These are phyloP conservation scores for Copromyces sp. DNA, from an alignment of 495 filamentous ascomycete genomes.

Conservation along the genomic window DNA sequence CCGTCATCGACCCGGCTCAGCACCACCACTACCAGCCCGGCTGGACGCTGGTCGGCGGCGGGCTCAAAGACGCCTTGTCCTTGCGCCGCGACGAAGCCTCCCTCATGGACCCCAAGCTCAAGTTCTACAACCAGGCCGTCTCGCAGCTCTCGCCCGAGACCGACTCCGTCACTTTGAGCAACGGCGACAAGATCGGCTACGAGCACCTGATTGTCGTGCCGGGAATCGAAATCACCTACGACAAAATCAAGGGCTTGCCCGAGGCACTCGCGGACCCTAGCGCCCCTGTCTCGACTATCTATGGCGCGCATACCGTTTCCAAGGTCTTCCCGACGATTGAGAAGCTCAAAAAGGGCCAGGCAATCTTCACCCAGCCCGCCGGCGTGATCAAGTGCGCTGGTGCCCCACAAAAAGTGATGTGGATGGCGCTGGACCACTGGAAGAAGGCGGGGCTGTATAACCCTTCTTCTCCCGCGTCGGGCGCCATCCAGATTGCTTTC, in stretches of 20 bases:
- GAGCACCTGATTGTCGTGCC: slow-evolving; percentile 57
- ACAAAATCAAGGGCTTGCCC: slow-evolving; percentile 46
- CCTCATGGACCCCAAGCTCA: slow-evolving; percentile 50
- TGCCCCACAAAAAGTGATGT: slow-evolving; percentile 62
- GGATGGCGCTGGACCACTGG: slow-evolving; percentile 60
- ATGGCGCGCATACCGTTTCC: slow-evolving; percentile 49
- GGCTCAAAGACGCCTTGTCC: slow-evolving; percentile 47
- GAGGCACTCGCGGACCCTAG: slow-evolving; percentile 48
- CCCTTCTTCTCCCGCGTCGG: slow-evolving; percentile 27
- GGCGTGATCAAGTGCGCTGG: slow-evolving; percentile 61
- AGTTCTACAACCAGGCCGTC: slow-evolving; percentile 48
- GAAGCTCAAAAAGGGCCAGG: slow-evolving; percentile 44
- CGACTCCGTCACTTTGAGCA: slow-evolving; percentile 48
- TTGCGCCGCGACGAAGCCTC: slow-evolving; percentile 41
- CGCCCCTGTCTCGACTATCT: slow-evolving; percentile 53
- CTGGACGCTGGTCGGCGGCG: slow-evolving; percentile 57
- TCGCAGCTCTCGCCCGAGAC: slow-evolving; percentile 45
- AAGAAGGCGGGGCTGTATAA: slow-evolving; percentile 49
- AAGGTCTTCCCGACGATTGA: slow-evolving; percentile 48
- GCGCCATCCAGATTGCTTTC: slow-evolving; percentile 49
- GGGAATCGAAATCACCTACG: slow-evolving; percentile 48
- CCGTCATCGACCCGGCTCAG: slow-evolving; percentile 52
- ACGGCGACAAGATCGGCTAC: slow-evolving; percentile 50
- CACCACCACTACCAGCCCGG: slow-evolving; percentile 65
- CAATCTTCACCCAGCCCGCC: slow-evolving; percentile 59